These are phyloP conservation scores for Geotrichum reessii DNA, from an alignment of 1,139 yeast species.

Conservation along the genomic window DNA sequence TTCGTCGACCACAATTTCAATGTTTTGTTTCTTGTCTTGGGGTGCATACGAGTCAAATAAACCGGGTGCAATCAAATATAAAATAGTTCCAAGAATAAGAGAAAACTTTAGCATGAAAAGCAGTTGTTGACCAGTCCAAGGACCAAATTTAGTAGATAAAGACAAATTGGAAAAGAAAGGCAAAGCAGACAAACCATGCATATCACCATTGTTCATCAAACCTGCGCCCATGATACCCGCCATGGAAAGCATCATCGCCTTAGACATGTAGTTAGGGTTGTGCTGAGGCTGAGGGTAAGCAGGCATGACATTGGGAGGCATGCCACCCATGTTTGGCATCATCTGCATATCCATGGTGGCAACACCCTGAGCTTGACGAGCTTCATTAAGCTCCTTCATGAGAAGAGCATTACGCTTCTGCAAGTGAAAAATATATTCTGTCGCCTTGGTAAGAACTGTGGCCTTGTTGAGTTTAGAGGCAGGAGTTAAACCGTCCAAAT, in stretches of 20 bases:
- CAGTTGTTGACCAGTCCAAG: conserved; percentile 19
- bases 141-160: conserved; percentile 14
- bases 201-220: conserved; percentile 29
- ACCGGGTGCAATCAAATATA: conserved; percentile 27
- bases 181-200: conserved; percentile 33
- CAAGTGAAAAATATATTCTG: conserved; percentile 81
- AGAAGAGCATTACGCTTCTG: conserved; percentile 61
- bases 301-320: conserved; percentile 14
- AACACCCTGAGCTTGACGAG: neutral
- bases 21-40: neutral
- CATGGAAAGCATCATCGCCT: conserved; percentile 37
- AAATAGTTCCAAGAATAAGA: conserved; percentile 31
- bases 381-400: conserved; percentile 44
- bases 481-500: conserved; percentile 81
- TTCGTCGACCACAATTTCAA: conserved; percentile 2
- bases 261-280: conserved; percentile 25
- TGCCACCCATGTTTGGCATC: conserved; percentile 15
- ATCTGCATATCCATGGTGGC: conserved; percentile 14
- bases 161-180: conserved; percentile 28
- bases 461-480: conserved; percentile 86
- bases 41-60: conserved; percentile 6
- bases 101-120: conserved; percentile 25
- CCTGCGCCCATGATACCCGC: conserved; percentile 39
- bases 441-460: conserved; percentile 78
- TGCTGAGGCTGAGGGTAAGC: conserved; percentile 18